phyloP scores from a whole-genome alignment of 1,139 yeast genomes.

The Wickerhamomyces sp. region DNA sequence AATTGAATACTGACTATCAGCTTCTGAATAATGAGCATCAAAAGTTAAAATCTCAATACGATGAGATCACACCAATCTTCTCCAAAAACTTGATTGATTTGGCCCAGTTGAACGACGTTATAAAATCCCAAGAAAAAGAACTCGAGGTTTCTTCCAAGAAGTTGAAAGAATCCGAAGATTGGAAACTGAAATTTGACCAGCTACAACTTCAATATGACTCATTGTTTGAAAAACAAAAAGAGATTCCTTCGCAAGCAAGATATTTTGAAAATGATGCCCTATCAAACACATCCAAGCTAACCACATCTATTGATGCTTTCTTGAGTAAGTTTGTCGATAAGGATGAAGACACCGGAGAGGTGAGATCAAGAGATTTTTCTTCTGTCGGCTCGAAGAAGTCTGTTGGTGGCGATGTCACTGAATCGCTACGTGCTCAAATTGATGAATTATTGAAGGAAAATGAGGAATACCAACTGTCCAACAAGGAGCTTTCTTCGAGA shows the following conservation, averaged over 20 bases:
- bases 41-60: slow-evolving; percentile 35
- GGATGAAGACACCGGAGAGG: slow-evolving; percentile 14
- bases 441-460: slow-evolving; percentile 21
- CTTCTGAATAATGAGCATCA: slow-evolving; percentile 45
- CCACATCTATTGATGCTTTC: slow-evolving; percentile 15
- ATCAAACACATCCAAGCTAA: slow-evolving; percentile 13
- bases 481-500: slow-evolving; percentile 7
- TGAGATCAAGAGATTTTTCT: slow-evolving; percentile 1
- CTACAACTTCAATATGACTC: slow-evolving; percentile 42
- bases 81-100: slow-evolving; percentile 51
- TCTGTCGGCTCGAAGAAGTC: neutral
- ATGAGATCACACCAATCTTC: slow-evolving; percentile 50
- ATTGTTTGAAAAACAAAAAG: slow-evolving; percentile 41
- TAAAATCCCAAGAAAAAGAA: slow-evolving; percentile 48
- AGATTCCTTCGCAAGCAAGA: slow-evolving; percentile 17
- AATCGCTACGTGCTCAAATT: slow-evolving; percentile 16
- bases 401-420: slow-evolving; percentile 1
- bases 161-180: slow-evolving; percentile 40
- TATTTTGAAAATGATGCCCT: slow-evolving; percentile 11
- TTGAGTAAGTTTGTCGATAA: slow-evolving; percentile 11
- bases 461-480: slow-evolving; percentile 9
- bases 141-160: slow-evolving; percentile 38
- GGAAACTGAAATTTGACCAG: slow-evolving; percentile 42
- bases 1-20: slow-evolving; percentile 40
- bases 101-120: slow-evolving; percentile 46